These are phyloP conservation scores for Rhododendron kiyosumense DNA, from an alignment of 148 eudicot genomes.

Conservation along the genomic window DNA sequence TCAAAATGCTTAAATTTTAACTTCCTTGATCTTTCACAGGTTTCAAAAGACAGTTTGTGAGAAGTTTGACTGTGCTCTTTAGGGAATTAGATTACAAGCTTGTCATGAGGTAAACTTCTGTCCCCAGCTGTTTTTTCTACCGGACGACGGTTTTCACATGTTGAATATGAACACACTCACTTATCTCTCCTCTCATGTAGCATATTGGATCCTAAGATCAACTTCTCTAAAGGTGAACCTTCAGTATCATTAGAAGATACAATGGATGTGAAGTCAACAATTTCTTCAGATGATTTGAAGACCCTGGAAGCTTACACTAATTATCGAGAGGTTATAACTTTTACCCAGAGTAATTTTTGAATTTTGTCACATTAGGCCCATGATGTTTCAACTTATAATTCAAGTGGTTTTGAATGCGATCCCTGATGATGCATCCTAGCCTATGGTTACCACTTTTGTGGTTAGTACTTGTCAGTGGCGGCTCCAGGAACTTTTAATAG, in stretches of 20 bases:
- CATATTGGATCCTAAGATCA: constrained; percentile 12
- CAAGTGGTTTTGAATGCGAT: neutral
- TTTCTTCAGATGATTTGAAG: neutral
- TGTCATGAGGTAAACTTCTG: constrained; percentile 12
- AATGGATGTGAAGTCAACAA: too few relatives aligned
- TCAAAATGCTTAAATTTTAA: neutral
- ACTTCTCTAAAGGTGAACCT: constrained; percentile 6
- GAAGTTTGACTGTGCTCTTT: neutral
- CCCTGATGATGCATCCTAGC: neutral
- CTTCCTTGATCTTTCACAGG: neutral
- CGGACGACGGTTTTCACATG: neutral
- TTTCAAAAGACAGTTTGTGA: constrained; percentile 3
- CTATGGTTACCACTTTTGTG: neutral
- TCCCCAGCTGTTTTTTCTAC: neutral
- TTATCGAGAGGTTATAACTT: constrained; percentile 2
- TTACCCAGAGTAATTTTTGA: neutral
- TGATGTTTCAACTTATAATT: neutral
- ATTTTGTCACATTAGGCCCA: neutral
- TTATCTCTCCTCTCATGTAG: neutral
- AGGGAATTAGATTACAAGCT: constrained; percentile 17
- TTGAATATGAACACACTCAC: neutral
- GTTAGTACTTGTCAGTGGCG: neutral
- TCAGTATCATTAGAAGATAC: neutral
- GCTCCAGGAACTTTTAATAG: neutral
- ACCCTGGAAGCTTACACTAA: constrained; percentile 10